phyloP scores from a whole-genome alignment of 2,329 filamentous ascomycete species.

The Chlorencoelia australis region DNA sequence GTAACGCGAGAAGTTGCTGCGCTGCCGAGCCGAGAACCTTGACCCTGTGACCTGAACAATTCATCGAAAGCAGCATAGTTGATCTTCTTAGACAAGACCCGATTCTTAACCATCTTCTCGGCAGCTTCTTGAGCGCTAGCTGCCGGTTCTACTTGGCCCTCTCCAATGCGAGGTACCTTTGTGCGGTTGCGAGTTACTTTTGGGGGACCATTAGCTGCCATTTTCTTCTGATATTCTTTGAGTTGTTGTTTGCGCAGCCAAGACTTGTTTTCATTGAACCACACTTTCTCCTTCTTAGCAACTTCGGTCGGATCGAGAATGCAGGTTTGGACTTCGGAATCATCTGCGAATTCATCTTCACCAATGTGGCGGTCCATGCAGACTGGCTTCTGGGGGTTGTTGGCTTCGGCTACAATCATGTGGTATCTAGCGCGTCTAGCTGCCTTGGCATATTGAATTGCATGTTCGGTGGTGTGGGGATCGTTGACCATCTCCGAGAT shows the following conservation, averaged over 20 bases:
- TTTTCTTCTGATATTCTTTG: constrained; percentile 67
- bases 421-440: constrained; percentile 45
- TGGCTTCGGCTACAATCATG: constrained; percentile 40
- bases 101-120: constrained; percentile 54
- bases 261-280: constrained; percentile 90
- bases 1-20: constrained; percentile 36
- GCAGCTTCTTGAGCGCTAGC: constrained; percentile 61
- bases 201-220: constrained; percentile 41
- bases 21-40: constrained; percentile 36
- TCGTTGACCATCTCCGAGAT: constrained; percentile 62
- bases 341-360: constrained; percentile 78
- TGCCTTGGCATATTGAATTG: constrained; percentile 47
- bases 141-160: constrained; percentile 55
- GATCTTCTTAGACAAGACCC: constrained; percentile 63
- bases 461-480: constrained; percentile 45
- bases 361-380: constrained; percentile 57
- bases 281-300: constrained; percentile 78
- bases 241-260: constrained; percentile 82
- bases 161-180: constrained; percentile 49
- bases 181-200: constrained; percentile 48
- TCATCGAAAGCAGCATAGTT: constrained; percentile 55
- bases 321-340: constrained; percentile 78
- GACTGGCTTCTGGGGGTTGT: constrained; percentile 37
- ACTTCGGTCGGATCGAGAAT: constrained; percentile 64
- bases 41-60: constrained; percentile 27